phyloP scores from a whole-genome alignment of 345 rosid species.

The Murraya paniculata region DNA sequence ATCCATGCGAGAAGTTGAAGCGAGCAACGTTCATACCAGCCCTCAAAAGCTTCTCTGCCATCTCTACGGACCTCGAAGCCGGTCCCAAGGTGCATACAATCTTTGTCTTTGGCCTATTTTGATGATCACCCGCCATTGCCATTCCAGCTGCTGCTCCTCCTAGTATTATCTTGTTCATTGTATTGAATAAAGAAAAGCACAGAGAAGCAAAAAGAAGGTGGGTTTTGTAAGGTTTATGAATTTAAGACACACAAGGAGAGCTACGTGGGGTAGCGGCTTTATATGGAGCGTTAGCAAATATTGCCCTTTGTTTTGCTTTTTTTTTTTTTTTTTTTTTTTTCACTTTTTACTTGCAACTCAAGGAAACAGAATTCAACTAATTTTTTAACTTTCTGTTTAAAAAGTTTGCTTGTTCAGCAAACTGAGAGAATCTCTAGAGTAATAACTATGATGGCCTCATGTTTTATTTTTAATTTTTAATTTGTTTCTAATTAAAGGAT shows the following conservation, averaged over 20 bases:
- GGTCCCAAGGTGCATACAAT: constrained; percentile 69
- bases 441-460: not conserved
- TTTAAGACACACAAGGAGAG: not conserved
- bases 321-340: not conserved
- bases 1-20: constrained; percentile 63
- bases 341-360: not conserved
- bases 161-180: too few species aligned
- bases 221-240: not conserved
- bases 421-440: not conserved
- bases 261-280: not conserved
- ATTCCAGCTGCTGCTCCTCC: not conserved
- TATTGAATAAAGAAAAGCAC: too few species aligned
- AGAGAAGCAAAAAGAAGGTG: not conserved
- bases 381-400: not conserved
- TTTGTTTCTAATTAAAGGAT: not conserved
- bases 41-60: constrained; percentile 50
- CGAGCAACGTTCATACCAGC: constrained; percentile 57
- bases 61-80: constrained; percentile 45
- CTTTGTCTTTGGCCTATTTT: constrained; percentile 50
- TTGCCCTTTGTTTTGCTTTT: not conserved
- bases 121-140: not conserved
- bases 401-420: not conserved
- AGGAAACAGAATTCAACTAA: not conserved
- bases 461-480: not conserved
- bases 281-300: not conserved